Conservation (phyloP, 305 asterid species). For the Rubia balearica region DNA sequence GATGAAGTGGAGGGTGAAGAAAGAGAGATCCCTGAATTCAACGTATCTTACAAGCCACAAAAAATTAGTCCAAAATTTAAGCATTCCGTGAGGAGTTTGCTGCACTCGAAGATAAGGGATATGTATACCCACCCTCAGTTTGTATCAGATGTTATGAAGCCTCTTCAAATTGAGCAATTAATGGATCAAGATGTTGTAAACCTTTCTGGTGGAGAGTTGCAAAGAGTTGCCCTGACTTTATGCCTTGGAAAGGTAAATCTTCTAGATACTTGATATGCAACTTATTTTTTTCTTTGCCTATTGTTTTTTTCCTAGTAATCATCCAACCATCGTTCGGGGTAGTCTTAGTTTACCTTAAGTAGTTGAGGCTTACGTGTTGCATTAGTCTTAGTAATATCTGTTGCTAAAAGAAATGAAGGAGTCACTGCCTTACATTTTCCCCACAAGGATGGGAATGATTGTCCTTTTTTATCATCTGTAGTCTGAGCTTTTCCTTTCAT, state of each 20-base stretch:
- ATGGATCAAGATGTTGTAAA: slow-evolving; percentile 96
- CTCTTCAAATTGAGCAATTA: slow-evolving; percentile 90
- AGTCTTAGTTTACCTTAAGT: not conserved
- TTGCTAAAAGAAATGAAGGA: no score
- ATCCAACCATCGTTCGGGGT: not conserved
- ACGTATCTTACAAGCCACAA: slow-evolving; percentile 97
- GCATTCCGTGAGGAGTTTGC: slow-evolving; percentile 58
- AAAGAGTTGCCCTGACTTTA: slow-evolving; percentile 83
- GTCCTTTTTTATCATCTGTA: not conserved
- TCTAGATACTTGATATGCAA: not conserved
- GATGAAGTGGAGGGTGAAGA: slow-evolving; percentile 68
- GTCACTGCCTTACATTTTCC: no score
- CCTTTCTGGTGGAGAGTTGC: slow-evolving; percentile 98
- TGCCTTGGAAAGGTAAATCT: slow-evolving; percentile 92
- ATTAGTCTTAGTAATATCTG: no score
- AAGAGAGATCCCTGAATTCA: slow-evolving; percentile 81
- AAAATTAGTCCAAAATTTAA: slow-evolving; percentile 84
- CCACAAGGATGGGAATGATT: no score
- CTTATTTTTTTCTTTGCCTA: not conserved
- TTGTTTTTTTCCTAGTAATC: not conserved
- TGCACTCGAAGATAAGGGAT: slow-evolving; percentile 78
- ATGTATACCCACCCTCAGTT: slow-evolving; percentile 91
- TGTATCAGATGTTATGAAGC: slow-evolving; percentile 90
- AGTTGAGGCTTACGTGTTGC: not conserved
- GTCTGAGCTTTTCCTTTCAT: not conserved